Base-by-base conservation (phyloP, 257 asterid species). In the Plantago major region DNA sequence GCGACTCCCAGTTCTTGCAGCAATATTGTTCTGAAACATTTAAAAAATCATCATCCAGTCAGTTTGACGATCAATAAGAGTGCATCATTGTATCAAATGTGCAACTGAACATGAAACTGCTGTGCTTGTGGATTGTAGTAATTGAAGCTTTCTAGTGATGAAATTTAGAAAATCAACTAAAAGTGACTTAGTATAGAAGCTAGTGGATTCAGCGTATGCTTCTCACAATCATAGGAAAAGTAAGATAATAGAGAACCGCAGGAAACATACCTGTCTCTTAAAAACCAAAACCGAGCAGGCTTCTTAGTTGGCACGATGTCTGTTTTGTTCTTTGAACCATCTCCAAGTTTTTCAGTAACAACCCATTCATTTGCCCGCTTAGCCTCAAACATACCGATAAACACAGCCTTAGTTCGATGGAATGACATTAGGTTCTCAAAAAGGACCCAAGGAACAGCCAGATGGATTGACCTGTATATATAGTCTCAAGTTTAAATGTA, bases 1-100 rank as follows among this genome's bases (percentile, higher is more conserved):
- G 95, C 98, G 7, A 88, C 76, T 60, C 87, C 96, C 46, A 91
- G 69, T 69, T 91, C 96, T 10, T 79, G 88, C 7, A 81, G 30
- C 15, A 65, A 88, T 58, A 91, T 28, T 15, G n/a, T 74, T 67
- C 98, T 89, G 86, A n/a, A 58, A 69, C 42, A 26, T 53, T 53
- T 3, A 37, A 53, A 16, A 53, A 0, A 33, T 7, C 8, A 33
- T 33, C 40, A 33, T 33, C 26, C 26, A 33, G 40, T 33, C 40
- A 33, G 40, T 33, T 33, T 33, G 3, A 5, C 40, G 6, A 33
- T 33, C 40, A 33, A 30, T 2, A 30, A 5, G 37, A 4, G 40
- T 33, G 6, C 7, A 33, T 5, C 6, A 33, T 33, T 33, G 0
- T 33, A 33, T 33, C 3, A 33, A 33, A 33, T 33, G 8, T 33